Conservation (phyloP, 2,329 filamentous ascomycete species). For the Neoscytalidium dimidiatum region DNA sequence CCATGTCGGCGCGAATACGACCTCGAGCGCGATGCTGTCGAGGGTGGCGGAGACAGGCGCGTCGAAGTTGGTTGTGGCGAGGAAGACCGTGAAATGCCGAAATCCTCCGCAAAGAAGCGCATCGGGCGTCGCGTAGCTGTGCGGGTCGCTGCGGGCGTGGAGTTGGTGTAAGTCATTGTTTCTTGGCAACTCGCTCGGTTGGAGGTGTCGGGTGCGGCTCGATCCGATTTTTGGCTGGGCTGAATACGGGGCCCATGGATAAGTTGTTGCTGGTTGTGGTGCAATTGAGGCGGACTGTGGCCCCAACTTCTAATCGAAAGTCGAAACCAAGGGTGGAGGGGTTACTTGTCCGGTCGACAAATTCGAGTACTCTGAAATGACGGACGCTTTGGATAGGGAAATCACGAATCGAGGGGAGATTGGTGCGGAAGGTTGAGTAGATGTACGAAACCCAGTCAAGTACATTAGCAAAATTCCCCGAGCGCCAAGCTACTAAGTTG, state of each 20-base stretch:
- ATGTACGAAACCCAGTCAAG: not conserved
- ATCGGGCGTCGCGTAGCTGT: not conserved
- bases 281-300: not conserved
- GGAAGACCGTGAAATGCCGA: not conserved
- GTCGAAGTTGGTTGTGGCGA: not conserved
- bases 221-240: not conserved
- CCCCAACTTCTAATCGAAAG: not conserved
- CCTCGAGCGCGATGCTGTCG: not conserved
- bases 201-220: not conserved
- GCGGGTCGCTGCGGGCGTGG: not conserved
- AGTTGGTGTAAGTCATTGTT: not conserved
- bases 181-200: not conserved
- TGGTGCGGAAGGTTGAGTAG: not conserved
- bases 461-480: too few relatives aligned
- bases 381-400: not conserved
- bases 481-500: too few relatives aligned
- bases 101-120: not conserved
- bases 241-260: not conserved
- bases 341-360: not conserved
- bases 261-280: not conserved
- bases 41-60: not conserved
- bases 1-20: conserved; percentile 27
- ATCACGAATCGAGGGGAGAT: not conserved
- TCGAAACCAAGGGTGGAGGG: not conserved
- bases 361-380: not conserved